Evolutionary conservation across 257 asterid species (phyloP).

Genomic region (Solanum medicagineum): DNA sequence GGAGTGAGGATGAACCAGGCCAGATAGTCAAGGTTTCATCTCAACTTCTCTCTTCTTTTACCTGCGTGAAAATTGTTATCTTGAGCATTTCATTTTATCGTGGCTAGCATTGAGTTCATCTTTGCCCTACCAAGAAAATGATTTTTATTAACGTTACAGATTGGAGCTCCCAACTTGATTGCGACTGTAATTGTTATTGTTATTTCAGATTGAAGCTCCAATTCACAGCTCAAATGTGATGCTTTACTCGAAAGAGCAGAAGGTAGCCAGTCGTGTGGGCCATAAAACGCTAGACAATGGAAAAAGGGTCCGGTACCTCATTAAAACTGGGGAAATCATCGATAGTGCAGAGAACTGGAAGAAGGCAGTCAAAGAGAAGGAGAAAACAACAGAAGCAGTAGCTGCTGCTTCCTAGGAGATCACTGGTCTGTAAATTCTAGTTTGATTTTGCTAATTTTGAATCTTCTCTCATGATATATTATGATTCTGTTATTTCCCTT

Average conservation of each 20-base stretch:
- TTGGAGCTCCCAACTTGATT: conserved; percentile 37
- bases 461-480: background rate
- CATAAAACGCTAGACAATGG: conserved; percentile 81
- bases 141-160: conserved; percentile 21
- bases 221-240: conserved; percentile 97
- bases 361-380: conserved; percentile 42
- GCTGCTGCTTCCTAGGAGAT: conserved; percentile 39
- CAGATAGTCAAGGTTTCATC: conserved; percentile 69
- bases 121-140: background rate
- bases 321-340: conserved; percentile 84
- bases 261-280: conserved; percentile 80
- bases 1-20: conserved; percentile 71
- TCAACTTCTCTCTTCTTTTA: background rate
- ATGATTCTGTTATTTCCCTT: background rate
- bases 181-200: background rate
- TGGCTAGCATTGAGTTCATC: background rate
- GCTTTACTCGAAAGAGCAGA: conserved; percentile 80
- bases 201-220: conserved; percentile 79
- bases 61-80: background rate
- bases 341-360: conserved; percentile 93
- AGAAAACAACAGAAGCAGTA: conserved; percentile 31
- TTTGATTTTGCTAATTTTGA: background rate
- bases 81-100: background rate
- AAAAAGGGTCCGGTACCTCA: conserved; percentile 75
- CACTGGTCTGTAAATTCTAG: conserved; percentile 4